Evolutionary conservation across 805 yeast species (phyloP).

Genomic region (Lachancea dasiensis): DNA sequence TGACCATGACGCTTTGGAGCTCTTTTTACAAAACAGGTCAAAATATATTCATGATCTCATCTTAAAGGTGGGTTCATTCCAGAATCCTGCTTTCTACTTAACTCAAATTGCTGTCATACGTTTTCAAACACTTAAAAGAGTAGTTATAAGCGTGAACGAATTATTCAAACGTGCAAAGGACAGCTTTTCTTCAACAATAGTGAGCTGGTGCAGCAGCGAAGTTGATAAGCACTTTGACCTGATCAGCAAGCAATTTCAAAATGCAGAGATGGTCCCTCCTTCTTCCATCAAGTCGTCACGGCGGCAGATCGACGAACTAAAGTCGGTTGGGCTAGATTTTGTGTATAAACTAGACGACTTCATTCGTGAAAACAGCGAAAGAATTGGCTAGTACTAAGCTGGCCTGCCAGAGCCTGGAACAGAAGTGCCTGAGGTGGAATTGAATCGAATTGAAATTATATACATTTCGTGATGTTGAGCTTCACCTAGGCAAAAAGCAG

Average conservation of each 20-base stretch:
- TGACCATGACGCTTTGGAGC: conserved; percentile 43
- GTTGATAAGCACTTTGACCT: conserved; percentile 52
- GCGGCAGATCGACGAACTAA: conserved; percentile 57
- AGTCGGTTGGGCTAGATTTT: conserved; percentile 63
- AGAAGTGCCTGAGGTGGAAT: no score
- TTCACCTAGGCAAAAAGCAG: no score
- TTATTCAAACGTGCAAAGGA: conserved; percentile 40
- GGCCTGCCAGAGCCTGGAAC: no score
- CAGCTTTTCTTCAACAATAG: conserved; percentile 48
- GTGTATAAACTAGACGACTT: conserved; percentile 55
- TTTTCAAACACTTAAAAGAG: conserved; percentile 53
- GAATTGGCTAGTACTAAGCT: conserved; percentile 4
- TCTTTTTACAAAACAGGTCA: conserved; percentile 44
- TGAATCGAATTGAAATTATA: no score
- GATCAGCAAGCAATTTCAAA: conserved; percentile 62
- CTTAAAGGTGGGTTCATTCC: conserved; percentile 39
- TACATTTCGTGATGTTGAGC: no score
- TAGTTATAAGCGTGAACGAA: conserved; percentile 48
- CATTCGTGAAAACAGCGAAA: conserved; percentile 21
- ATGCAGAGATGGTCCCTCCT: conserved; percentile 48
- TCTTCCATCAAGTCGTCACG: conserved; percentile 51
- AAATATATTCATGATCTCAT: conserved; percentile 42
- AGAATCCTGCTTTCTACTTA: conserved; percentile 54
- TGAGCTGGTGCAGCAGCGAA: conserved; percentile 72
- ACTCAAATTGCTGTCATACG: conserved; percentile 57